These are phyloP conservation scores for Aspergillus thermomutatus DNA, from an alignment of 2,329 filamentous ascomycete genomes.

Conservation along the genomic window DNA sequence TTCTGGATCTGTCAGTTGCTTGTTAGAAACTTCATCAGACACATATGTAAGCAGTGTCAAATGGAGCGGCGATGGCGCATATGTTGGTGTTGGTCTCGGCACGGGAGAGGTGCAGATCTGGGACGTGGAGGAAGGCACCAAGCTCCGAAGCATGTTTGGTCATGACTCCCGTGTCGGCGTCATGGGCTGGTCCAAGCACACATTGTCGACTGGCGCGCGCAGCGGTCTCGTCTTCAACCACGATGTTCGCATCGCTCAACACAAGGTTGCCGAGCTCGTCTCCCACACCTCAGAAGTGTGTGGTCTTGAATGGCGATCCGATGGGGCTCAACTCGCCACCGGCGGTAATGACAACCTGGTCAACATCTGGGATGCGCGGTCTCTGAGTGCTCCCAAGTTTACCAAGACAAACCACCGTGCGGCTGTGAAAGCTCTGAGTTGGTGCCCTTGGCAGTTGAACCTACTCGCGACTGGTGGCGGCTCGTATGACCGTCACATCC, in stretches of 20 bases:
- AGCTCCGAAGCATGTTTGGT: conserved; percentile 97
- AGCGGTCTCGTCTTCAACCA: conserved; percentile 97
- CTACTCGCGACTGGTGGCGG: conserved; percentile 94
- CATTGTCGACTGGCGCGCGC: conserved; percentile 89
- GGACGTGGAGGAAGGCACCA: conserved; percentile 92
- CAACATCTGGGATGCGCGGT: conserved; percentile 97
- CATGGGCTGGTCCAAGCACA: conserved; percentile 99
- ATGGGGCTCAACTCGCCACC: conserved; percentile 93
- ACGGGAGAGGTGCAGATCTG: conserved; percentile 98
- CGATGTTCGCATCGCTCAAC: conserved; percentile 93
- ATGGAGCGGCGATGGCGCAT: conserved; percentile 96
- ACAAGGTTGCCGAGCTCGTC: conserved; percentile 96
- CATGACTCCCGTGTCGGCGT: conserved; percentile 95
- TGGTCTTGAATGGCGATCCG: conserved; percentile 94
- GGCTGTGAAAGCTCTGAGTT: conserved; percentile 94
- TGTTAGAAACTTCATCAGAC: conserved; percentile 82
- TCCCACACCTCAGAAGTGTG: conserved; percentile 98
- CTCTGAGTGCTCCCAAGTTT: conserved; percentile 91
- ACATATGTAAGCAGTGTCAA: conserved; percentile 98
- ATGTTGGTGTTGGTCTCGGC: conserved; percentile 91
- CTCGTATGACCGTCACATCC: conserved; percentile 95
- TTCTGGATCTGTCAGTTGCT: conserved; percentile 80
- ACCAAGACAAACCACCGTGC: conserved; percentile 99
- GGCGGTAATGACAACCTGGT: conserved; percentile 99
- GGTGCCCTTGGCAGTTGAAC: conserved; percentile 99